phyloP scores from a whole-genome alignment of 2,329 filamentous ascomycete species.

The Metarhizium robertsii region DNA sequence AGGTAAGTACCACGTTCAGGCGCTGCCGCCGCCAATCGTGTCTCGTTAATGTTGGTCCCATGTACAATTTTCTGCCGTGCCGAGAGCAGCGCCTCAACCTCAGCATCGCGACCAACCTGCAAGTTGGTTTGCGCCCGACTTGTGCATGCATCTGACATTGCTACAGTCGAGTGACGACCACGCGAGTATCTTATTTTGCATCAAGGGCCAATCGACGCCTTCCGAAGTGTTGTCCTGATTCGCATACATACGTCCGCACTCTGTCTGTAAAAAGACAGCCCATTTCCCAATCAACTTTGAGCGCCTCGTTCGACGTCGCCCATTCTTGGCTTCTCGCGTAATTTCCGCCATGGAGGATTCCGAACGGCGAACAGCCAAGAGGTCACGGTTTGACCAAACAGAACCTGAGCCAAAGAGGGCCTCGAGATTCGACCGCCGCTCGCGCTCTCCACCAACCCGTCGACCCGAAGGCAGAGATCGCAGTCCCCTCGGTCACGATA shows the following conservation, averaged over 20 bases:
- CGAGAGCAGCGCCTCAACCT: not conserved
- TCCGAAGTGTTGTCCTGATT: not conserved
- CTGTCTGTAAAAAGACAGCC: not conserved
- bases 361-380: constrained; percentile 64
- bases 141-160: not conserved
- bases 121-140: not conserved
- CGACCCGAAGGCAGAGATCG: constrained; percentile 69
- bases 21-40: no score
- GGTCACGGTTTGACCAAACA: constrained; percentile 90
- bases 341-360: constrained; percentile 55
- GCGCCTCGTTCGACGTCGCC: not conserved
- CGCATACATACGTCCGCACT: not conserved
- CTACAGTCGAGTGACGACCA: not conserved
- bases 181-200: not conserved
- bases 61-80: not conserved
- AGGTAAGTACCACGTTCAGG: no score
- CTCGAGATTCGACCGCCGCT: constrained; percentile 86
- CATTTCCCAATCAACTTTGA: not conserved
- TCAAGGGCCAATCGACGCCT: not conserved
- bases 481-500: constrained; percentile 56
- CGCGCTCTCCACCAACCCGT: constrained; percentile 66
- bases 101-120: not conserved
- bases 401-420: constrained; percentile 67
- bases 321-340: not conserved
- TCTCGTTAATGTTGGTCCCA: not conserved